phyloP scores from a whole-genome alignment of 148 eudicot species.

The Salicornia ramosissima region DNA sequence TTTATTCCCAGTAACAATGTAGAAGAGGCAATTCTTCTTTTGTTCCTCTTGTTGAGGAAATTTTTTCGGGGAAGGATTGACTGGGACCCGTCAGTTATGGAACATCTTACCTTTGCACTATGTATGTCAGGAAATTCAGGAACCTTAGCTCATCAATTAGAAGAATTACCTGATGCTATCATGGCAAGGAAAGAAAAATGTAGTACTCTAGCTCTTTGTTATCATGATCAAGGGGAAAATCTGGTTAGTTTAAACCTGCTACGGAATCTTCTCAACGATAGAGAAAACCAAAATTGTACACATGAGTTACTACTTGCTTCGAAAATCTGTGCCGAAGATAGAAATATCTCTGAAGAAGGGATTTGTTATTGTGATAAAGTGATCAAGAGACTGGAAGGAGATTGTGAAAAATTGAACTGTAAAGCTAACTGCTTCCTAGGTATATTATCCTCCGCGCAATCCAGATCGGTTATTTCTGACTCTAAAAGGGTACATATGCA shows the following conservation, averaged over 20 bases:
- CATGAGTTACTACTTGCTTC: slow-evolving; percentile 53
- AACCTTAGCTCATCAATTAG: slow-evolving; percentile 48
- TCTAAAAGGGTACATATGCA: slow-evolving; percentile 45
- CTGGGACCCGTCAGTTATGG: slow-evolving; percentile 75
- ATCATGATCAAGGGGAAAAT: slow-evolving; percentile 58
- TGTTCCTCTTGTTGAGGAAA: slow-evolving; percentile 50
- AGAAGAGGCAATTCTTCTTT: slow-evolving; percentile 78
- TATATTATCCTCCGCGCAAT: slow-evolving; percentile 46
- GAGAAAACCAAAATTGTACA: slow-evolving; percentile 35
- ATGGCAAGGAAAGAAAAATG: slow-evolving; percentile 42
- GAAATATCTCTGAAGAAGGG: slow-evolving; percentile 37
- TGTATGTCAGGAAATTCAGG: slow-evolving; percentile 47
- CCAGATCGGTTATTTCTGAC: slow-evolving; percentile 43
- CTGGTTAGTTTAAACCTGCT: slow-evolving; percentile 48
- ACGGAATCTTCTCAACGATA: slow-evolving; percentile 44
- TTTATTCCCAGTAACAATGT: slow-evolving; percentile 68
- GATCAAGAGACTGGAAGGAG: slow-evolving; percentile 25
- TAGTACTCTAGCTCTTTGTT: slow-evolving; percentile 57
- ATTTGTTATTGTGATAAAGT: slow-evolving; percentile 33
- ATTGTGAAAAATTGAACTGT: slow-evolving; percentile 35
- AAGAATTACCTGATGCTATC: slow-evolving; percentile 58
- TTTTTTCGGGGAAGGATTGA: slow-evolving; percentile 31
- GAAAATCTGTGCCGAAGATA: slow-evolving; percentile 37
- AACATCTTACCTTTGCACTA: slow-evolving; percentile 73
- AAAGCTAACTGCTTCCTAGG: slow-evolving; percentile 58